Percentiles rank a stretch among this genome's conserved stretches.
phyloP scores from a whole-genome alignment of 371 early-diverging fungal genomes.

The Mucor circinelloides region DNA sequence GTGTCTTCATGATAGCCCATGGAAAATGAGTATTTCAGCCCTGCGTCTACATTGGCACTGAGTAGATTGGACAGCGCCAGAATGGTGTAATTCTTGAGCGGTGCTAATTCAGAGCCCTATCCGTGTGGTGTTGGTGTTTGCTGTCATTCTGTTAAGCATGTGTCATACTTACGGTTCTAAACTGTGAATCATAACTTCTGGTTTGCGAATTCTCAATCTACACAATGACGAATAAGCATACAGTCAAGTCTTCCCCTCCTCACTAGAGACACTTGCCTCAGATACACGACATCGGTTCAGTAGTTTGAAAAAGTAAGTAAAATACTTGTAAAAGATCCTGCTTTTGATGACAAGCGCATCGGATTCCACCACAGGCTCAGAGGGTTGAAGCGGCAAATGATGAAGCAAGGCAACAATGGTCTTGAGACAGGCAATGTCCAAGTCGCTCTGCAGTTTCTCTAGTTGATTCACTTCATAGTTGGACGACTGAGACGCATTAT shows the following conservation, averaged over 20 bases:
- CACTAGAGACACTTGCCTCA: conserved; percentile 44
- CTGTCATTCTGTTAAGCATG: too few species aligned
- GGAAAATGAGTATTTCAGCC: conserved; percentile 81
- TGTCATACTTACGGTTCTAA: conserved; percentile 12
- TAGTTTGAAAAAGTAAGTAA: conserved; percentile 83
- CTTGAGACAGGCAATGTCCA: conserved; percentile 80
- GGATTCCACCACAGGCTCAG: conserved; percentile 58
- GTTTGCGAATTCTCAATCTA: conserved; percentile 22
- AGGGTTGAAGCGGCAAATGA: conserved; percentile 80
- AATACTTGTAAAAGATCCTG: conserved; percentile 78
- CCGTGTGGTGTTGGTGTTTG: too few species aligned
- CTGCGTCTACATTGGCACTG: conserved; percentile 87
- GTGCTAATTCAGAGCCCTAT: conserved; percentile 59
- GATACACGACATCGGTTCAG: conserved; percentile 74
- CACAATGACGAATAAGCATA: neutral
- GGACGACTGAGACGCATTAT: conserved; percentile 25
- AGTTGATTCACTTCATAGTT: conserved; percentile 40
- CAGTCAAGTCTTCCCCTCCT: too few species aligned
- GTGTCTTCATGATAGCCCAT: conserved; percentile 90
- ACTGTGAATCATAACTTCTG: conserved; percentile 7
- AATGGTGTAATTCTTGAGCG: conserved; percentile 78
- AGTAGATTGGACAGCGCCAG: conserved; percentile 84
- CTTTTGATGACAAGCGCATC: conserved; percentile 64
- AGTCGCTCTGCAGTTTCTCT: conserved; percentile 70
- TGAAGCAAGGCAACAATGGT: conserved; percentile 76